Evolutionary conservation across 257 asterid genomes (phyloP), one percentile per base, ranked within the genome.

Genomic region (Salvia splendens): DNA sequence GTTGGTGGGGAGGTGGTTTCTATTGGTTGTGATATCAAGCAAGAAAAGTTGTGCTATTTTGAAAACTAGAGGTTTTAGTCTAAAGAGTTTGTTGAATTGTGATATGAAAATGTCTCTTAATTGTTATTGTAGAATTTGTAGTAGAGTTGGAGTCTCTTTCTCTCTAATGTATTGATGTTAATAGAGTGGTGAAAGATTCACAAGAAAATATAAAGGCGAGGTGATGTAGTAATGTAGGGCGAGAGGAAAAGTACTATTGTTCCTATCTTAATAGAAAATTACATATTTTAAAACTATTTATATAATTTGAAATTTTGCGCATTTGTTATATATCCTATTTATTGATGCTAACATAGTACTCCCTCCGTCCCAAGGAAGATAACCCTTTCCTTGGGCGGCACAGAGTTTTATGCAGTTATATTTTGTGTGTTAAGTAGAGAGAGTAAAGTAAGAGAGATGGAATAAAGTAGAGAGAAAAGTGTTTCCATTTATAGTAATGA

Each of bases 1-100:
- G 30, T 24, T 24, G n/a, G 81, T 58, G 68, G 64, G 38, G 41
- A 65, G 60, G 2, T 20, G 59, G 77, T 63, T 73, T 79, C 45
- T 76, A 74, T 79, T 73, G 74, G 74, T 81, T 43, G 83, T 71
- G 60, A 71, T 76, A 72, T 75, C 72, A 67, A 78, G 78, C 43
- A 85, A 17, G 47, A 76, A 58, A 73, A 79, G 66, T 57, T 77
- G 43, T 28, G 79, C 61, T 59, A 85, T 57, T 35, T 28, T 75
- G 35, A 84, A 62, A 60, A 76, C 56, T 73, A 77, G 40, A 24
- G 69, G 42, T 75, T 83, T 84, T 28, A 65, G 82, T 46, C 62
- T 80, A 38, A 81, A 73, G 60, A 57, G 42, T 58, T 61, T 68
- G 49, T 60, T 60, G 42, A 70, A 54, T 68, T 48, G 64, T 64